Evolutionary conservation across 2,329 filamentous ascomycete genomes (phyloP), one percentile per base, ranked within the genome.

Genomic region (Tolypocladium guangdongense): DNA sequence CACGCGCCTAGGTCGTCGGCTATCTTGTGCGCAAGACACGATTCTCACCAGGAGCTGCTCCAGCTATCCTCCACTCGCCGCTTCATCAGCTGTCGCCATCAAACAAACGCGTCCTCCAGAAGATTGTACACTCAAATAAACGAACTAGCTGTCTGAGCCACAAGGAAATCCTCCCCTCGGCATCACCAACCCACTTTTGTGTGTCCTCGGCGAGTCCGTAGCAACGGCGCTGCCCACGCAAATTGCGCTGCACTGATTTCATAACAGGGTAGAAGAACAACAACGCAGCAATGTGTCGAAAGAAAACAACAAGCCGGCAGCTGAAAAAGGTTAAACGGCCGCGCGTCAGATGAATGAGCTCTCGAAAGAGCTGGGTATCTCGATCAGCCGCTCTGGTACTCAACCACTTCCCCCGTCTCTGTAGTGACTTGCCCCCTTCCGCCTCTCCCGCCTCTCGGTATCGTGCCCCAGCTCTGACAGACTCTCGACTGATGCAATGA

Each of bases 311-410:
- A 54, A 57, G 59, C 55, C 55, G 54, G 55, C 57, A 59, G 57
- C 47, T 30, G 46, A 20, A 56, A 58, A 55, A 61, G 58, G 50
- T 56, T 58, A 56, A 64, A 57, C 58, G 56, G 58, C 65, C 56
- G 62, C 63, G 61, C 60, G 62, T 64, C 62, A 63, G 64, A 65
- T 63, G 60, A 65, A 66, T 65, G 66, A 67, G 65, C 64, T 65
- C 65, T 63, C 59, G 58, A 63, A 63, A 60, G 64, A 69, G 66
- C 67, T 69, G 68, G 69, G 69, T 71, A 71, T 71, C 68, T 70
- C 66, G 59, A 61, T 64, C 61, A 63, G 65, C 62, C 61, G 61
- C 59, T 57, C 61, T 59, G 55, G 57, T 58, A 22, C 22, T 58
- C 51, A 35, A 32, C 58, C 50, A 43, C 51, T 46, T 27, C 51